Evolutionary conservation across 140 eudicot genomes (phyloP).

Genomic region (Senecio squalidus): DNA sequence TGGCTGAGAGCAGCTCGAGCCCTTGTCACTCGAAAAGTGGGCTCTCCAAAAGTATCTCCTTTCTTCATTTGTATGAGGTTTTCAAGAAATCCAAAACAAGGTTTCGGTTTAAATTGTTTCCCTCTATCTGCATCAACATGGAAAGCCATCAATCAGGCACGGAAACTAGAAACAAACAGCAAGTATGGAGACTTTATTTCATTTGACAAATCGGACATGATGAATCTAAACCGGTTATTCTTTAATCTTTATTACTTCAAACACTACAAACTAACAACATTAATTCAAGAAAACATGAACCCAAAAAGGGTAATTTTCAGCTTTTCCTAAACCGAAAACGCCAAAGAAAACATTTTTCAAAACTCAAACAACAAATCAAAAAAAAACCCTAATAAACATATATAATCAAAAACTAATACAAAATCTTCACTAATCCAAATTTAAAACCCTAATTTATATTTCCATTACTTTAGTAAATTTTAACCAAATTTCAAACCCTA

Average conservation of each 20-base stretch:
- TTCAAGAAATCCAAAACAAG: slow-evolving; percentile 18
- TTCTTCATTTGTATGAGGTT: slow-evolving; percentile 27
- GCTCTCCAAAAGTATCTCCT: slow-evolving; percentile 24
- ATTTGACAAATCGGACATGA: background rate
- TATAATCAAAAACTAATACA: too few species aligned
- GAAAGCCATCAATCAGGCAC: slow-evolving; percentile 11
- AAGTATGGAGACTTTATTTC: background rate
- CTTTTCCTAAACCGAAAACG: background rate
- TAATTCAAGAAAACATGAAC: background rate
- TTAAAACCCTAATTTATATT: too few species aligned
- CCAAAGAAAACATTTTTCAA: background rate
- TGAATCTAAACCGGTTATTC: background rate
- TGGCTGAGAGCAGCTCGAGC: slow-evolving; percentile 48
- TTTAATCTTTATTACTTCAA: background rate
- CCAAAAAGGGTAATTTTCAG: background rate
- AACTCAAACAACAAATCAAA: background rate
- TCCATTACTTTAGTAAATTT: slow-evolving; percentile 1
- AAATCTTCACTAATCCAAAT: too few species aligned
- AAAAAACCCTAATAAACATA: too few species aligned
- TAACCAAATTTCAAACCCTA: too few species aligned
- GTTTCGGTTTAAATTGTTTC: slow-evolving; percentile 14
- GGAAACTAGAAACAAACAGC: background rate
- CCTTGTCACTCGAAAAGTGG: slow-evolving; percentile 46
- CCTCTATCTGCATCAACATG: slow-evolving; percentile 36
- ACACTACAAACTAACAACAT: background rate